phyloP scores from a whole-genome alignment of 2,329 filamentous ascomycete species.

The Fusarium sp. region DNA sequence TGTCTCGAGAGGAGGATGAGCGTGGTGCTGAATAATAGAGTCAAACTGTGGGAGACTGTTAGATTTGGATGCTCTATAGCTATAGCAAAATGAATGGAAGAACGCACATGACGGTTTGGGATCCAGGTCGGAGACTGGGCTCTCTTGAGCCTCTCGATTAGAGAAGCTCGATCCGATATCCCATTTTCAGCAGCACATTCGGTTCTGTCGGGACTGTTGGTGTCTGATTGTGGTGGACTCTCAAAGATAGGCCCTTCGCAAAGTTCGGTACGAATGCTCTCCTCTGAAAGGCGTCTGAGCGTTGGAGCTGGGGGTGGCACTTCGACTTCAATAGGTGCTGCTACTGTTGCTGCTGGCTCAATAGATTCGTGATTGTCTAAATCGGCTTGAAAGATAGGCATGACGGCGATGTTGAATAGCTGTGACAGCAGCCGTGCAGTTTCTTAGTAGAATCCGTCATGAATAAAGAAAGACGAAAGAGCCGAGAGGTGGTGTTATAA shows the following conservation, averaged over 20 bases:
- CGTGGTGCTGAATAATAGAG: slow-evolving; percentile 45
- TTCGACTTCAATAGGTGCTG: slow-evolving; percentile 30
- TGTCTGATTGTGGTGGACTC: slow-evolving; percentile 46
- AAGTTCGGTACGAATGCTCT: slow-evolving; percentile 68
- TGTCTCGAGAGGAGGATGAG: slow-evolving; percentile 9
- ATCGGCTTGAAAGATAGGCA: slow-evolving; percentile 69
- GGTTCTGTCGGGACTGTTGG: slow-evolving; percentile 32
- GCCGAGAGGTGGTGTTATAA: background rate
- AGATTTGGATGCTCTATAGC: background rate
- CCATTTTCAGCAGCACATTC: slow-evolving; percentile 44
- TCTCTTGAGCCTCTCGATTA: slow-evolving; percentile 86
- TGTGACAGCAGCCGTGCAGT: slow-evolving; percentile 48
- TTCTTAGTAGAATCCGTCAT: slow-evolving; percentile 29
- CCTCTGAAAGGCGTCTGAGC: slow-evolving; percentile 59
- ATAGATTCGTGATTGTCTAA: slow-evolving; percentile 49
- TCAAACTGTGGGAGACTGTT: slow-evolving; percentile 48
- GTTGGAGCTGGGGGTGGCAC: slow-evolving; percentile 16
- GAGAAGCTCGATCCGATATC: slow-evolving; percentile 73
- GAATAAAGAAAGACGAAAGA: slow-evolving; percentile 20
- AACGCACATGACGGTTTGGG: slow-evolving; percentile 67
- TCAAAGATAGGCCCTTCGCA: slow-evolving; percentile 66
- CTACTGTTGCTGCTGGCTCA: slow-evolving; percentile 38
- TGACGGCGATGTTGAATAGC: slow-evolving; percentile 44
- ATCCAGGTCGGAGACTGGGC: slow-evolving; percentile 80
- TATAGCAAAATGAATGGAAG: background rate